Conservation (phyloP, 768 basidiomycete species). For the Lanmaoa pseudosensibilis region DNA sequence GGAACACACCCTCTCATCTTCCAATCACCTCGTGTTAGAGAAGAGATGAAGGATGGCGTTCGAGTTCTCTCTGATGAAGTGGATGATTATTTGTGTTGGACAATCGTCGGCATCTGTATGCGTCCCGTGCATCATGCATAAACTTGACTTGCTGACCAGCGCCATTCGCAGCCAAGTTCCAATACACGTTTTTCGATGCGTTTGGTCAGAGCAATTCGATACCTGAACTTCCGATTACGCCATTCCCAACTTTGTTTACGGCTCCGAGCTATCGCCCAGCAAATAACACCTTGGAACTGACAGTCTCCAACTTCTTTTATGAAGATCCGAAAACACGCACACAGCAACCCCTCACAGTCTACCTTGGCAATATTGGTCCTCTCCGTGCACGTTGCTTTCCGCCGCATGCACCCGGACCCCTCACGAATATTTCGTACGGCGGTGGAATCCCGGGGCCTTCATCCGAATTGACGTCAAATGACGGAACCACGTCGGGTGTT, state of each 20-base stretch:
- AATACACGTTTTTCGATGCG: conserved; percentile 92
- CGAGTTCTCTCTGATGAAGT: conserved; percentile 82
- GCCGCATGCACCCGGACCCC: conserved; percentile 64
- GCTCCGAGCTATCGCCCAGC: conserved; percentile 71
- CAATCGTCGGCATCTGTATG: conserved; percentile 92
- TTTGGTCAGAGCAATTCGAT: conserved; percentile 77
- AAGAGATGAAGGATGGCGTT: conserved; percentile 78
- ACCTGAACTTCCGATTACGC: conserved; percentile 80
- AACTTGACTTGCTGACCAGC: conserved; percentile 21
- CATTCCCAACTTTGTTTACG: conserved; percentile 84
- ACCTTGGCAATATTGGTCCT: conserved; percentile 88
- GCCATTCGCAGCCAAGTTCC: conserved; percentile 71
- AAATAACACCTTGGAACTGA: conserved; percentile 76
- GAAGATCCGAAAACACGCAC: conserved; percentile 63
- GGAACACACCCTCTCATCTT: conserved; percentile 82
- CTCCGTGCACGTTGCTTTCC: conserved; percentile 77
- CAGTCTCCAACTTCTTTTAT: conserved; percentile 87
- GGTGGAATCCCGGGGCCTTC: conserved; percentile 44
- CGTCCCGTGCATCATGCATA: conserved; percentile 17
- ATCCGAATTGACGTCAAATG: conserved; percentile 29
- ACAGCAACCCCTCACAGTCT: conserved; percentile 79
- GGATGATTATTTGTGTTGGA: conserved; percentile 95
- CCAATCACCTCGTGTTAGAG: conserved; percentile 74
- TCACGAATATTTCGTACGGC: conserved; percentile 63
- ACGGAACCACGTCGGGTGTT: conserved; percentile 19